Percentiles rank a stretch among this genome's conserved stretches.
Conservation (phyloP, 306 rosid species). For the Trichosanthes cucumerina region DNA sequence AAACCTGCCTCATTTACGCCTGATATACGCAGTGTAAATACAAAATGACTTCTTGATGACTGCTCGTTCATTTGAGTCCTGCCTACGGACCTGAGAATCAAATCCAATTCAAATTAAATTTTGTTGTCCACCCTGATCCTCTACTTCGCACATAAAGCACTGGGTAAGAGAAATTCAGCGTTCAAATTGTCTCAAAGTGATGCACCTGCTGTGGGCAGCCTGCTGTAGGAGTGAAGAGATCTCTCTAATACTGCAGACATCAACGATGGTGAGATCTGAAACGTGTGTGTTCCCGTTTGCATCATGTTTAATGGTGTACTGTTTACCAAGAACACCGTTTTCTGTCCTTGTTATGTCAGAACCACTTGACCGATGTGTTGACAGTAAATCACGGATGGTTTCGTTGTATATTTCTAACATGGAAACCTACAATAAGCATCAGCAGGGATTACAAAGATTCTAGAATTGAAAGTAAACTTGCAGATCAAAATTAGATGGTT, state of each 20-base stretch:
- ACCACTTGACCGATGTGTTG: conserved; percentile 45
- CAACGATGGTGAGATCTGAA: conserved; percentile 70
- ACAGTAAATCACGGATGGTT: conserved; percentile 74
- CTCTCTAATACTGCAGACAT: conserved; percentile 71
- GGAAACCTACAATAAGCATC: conserved; percentile 45
- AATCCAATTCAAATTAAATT: not conserved
- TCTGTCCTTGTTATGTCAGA: conserved; percentile 44
- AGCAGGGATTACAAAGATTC: not conserved
- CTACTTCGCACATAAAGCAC: not conserved
- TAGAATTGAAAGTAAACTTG: not conserved
- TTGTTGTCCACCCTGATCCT: not conserved
- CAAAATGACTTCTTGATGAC: conserved; percentile 92
- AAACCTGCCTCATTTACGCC: conserved; percentile 72
- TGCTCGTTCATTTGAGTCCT: conserved; percentile 94
- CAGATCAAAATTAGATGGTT: conserved; percentile 1
- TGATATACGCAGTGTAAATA: conserved; percentile 80
- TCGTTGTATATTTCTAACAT: conserved; percentile 86
- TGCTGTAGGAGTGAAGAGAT: conserved; percentile 75
- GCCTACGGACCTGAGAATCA: conserved; percentile 73
- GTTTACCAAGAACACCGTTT: conserved; percentile 51
- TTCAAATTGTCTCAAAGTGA: conserved; percentile 1
- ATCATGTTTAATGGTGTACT: conserved; percentile 82
- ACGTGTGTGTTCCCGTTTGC: conserved; percentile 78
- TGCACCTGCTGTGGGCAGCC: conserved; percentile 85
- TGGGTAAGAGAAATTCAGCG: not conserved